These are phyloP conservation scores for Diplodia seriata DNA, from an alignment of 2,329 filamentous ascomycete species.

Conservation along the genomic window DNA sequence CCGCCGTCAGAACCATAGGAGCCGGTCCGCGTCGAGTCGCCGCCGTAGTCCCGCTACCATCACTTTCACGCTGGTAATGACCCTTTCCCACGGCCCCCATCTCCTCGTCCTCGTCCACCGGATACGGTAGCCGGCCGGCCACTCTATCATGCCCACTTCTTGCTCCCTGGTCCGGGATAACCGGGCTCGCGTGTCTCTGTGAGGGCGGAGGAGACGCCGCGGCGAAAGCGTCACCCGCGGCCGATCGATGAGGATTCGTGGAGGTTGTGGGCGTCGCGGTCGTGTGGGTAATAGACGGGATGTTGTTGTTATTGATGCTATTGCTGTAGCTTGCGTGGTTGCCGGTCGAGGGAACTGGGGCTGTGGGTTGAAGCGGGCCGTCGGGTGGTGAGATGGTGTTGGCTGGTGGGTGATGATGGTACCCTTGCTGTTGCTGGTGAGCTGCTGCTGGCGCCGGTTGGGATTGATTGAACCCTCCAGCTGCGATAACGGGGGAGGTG, in stretches of 20 bases:
- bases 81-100: not conserved
- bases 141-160: not conserved
- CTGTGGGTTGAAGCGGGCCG: constrained; percentile 3
- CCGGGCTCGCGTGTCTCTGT: constrained; percentile 6
- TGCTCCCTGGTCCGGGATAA: constrained; percentile 4
- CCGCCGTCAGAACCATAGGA: not conserved
- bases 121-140: not conserved
- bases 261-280: constrained; percentile 5
- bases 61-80: not conserved
- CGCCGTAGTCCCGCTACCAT: not conserved
- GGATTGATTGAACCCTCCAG: not conserved
- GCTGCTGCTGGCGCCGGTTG: not conserved
- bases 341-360: constrained; percentile 2
- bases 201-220: not conserved
- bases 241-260: not conserved
- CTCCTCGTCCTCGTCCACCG: constrained; percentile 22
- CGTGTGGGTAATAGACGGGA: constrained; percentile 12
- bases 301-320: constrained; percentile 1
- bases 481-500: not conserved
- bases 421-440: not conserved
- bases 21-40: not conserved
- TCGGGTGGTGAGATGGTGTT: not conserved
- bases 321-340: not conserved
- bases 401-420: not conserved
- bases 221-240: not conserved